Conservation (phyloP, 306 rosid genomes). For the Acacia acuminata region DNA sequence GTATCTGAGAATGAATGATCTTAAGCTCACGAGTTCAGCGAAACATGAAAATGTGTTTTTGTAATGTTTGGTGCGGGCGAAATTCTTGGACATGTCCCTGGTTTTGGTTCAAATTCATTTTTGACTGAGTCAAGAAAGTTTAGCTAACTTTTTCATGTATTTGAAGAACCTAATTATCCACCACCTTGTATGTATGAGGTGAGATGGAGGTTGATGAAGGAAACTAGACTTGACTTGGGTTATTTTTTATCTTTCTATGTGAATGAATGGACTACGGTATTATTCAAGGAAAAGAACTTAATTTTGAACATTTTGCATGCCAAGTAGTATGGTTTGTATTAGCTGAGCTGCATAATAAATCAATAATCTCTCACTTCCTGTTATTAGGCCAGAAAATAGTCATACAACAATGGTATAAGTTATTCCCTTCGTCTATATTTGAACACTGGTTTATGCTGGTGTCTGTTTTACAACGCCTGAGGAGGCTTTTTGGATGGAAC, state of each 20-base stretch:
- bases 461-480: no score
- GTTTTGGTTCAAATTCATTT: background rate
- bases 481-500: no score
- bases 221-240: no score
- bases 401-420: background rate
- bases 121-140: background rate
- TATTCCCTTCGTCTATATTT: background rate
- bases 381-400: background rate
- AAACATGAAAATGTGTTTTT: background rate
- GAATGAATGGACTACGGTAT: no score
- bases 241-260: no score
- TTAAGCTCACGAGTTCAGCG: background rate
- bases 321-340: background rate
- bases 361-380: background rate
- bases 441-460: background rate
- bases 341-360: background rate
- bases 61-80: background rate
- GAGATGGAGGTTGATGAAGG: no score
- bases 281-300: no score
- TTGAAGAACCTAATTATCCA: background rate
- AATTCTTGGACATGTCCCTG: background rate
- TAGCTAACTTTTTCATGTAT: background rate
- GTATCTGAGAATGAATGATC: background rate
- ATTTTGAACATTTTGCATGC: background rate
- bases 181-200: no score